Base-by-base conservation (phyloP, 805 yeast species). In the Suhomyces sp. region DNA sequence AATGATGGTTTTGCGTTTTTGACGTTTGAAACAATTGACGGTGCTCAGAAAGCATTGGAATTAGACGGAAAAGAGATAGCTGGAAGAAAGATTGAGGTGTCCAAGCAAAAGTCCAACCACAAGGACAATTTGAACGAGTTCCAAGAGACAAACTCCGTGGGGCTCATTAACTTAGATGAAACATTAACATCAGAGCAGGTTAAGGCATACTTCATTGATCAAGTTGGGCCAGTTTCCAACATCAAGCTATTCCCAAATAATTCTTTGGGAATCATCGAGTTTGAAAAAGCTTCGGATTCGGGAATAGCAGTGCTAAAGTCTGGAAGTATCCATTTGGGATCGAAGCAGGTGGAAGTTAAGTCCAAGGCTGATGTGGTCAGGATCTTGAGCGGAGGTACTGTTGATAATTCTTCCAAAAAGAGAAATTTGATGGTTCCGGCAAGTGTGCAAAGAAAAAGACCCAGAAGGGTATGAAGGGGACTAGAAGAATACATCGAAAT, bases 1-100 rank as follows among this genome's bases (percentile, higher is more conserved):
- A 72, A 79, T 48, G 77, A 76, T 29, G 90, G 91, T 0, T 80
- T 71, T 53, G 95, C 82, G 0, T 83, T 85, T 50, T 58, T 85
- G 0, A 63, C 75, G 0, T 83, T 77, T 46, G 38, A 49, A 2
- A 55, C 57, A 0, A 51, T 56, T 6, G 68, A 63, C 1, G 70
- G 67, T 3, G 84, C 88, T 0, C 48, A 57, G 0, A 51, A 52
- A 3, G 79, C 87, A 0, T 43, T 79, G 1, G 25, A 44, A 9
- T 50, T 70, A 30, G 65, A 79, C 42, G 63, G 67, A 6, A 45
- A 58, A 0, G 54, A 58, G 3, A 41, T 82, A 2, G 66, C 65
- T 25, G 79, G 72, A 0, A 56, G 84, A 27, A 54, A 47, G 0
- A 60, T 85, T 2, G 60, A 60, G 9, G 82, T 81, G 0, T 59